Conservation (phyloP, 352 stramenopile genomes). For the Globisporangium mamillatum region DNA sequence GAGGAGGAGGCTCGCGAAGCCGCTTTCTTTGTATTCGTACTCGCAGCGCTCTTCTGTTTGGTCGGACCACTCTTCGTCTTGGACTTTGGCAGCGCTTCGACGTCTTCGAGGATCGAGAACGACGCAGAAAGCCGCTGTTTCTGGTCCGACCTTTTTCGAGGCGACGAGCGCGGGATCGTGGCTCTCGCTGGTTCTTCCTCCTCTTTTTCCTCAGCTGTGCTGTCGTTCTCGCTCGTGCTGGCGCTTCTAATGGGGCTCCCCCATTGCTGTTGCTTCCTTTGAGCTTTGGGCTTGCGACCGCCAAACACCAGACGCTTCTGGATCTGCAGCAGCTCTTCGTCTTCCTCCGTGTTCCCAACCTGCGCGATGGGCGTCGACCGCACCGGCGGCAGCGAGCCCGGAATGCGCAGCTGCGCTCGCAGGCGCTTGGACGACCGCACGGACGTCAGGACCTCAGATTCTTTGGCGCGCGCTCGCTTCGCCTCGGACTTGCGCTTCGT, state of each 20-base stretch:
- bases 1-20: background rate
- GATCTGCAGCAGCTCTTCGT: conserved; percentile 30
- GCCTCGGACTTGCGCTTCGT: conserved; percentile 8
- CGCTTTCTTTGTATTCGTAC: background rate
- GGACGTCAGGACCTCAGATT: conserved; percentile 5
- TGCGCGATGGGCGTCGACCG: conserved; percentile 23
- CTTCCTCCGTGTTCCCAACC: conserved; percentile 26
- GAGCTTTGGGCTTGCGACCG: conserved; percentile 6
- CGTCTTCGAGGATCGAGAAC: conserved; percentile 15
- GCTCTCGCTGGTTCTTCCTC: background rate
- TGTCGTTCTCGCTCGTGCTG: background rate
- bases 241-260: background rate
- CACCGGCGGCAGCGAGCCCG: conserved; percentile 17
- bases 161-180: background rate
- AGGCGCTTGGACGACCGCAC: conserved; percentile 18
- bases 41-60: background rate
- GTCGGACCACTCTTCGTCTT: background rate
- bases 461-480: background rate
- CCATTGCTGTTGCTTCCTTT: background rate
- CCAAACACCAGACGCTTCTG: conserved; percentile 32
- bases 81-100: conserved; percentile 8
- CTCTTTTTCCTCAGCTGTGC: conserved; percentile 5
- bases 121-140: conserved; percentile 9
- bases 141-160: conserved; percentile 3
- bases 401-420: conserved; percentile 13